A percentile compares a stretch with the other conserved stretches of the same genome.
Evolutionary conservation across 768 basidiomycete species (phyloP).

Genomic region (Russula dissimulans): DNA sequence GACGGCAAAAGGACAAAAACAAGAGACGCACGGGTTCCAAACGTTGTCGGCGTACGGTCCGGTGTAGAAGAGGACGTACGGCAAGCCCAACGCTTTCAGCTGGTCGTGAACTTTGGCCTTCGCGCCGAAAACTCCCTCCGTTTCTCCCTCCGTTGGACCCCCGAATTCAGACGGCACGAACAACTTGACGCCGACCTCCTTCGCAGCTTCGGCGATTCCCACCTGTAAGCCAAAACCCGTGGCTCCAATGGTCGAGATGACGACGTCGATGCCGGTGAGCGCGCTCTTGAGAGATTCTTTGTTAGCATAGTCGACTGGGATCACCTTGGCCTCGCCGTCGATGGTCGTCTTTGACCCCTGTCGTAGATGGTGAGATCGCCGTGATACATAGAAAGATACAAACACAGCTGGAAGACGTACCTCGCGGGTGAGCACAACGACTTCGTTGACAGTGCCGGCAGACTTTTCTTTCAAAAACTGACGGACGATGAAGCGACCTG

Average conservation of each 20-base stretch:
- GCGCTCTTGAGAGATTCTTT: conserved; percentile 3
- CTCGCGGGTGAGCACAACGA: conserved; percentile 16
- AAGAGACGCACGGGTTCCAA: background rate
- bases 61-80: conserved; percentile 19
- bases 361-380: background rate
- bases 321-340: conserved; percentile 1
- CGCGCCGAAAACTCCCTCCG: background rate
- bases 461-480: conserved; percentile 11
- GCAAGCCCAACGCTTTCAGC: conserved; percentile 11
- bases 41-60: conserved; percentile 13
- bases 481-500: conserved; percentile 11
- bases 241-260: conserved; percentile 8
- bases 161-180: conserved; percentile 17
- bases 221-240: background rate
- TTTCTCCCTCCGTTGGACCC: conserved; percentile 7
- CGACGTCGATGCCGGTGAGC: conserved; percentile 10
- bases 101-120: background rate
- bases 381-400: background rate
- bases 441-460: conserved; percentile 7
- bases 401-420: background rate
- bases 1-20: background rate
- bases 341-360: conserved; percentile 23
- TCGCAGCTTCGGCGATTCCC: conserved; percentile 9
- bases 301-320: conserved; percentile 10
- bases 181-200: conserved; percentile 7